phyloP scores from a whole-genome alignment of 1,284 basidiomycete genomes.

The Sphaerobolus stellatus region DNA sequence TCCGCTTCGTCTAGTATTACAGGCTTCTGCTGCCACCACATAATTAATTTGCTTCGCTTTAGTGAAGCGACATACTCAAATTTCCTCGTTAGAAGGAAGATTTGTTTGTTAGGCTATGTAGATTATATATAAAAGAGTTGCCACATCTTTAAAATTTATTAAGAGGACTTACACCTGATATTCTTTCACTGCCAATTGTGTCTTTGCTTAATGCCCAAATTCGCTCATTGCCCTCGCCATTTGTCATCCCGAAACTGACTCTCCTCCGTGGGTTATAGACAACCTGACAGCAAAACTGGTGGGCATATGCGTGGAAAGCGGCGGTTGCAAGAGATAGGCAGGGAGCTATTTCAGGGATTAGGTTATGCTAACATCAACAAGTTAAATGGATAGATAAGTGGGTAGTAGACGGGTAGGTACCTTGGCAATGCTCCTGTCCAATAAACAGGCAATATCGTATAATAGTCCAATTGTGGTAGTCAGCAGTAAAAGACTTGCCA shows the following conservation, averaged over 20 bases:
- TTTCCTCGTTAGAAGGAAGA: neutral
- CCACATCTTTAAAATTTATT: neutral
- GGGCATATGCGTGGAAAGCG: constrained; percentile 36
- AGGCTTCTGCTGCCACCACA: too few relatives aligned
- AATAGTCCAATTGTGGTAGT: constrained; percentile 26
- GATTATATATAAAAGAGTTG: neutral
- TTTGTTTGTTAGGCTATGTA: neutral
- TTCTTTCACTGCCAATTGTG: neutral
- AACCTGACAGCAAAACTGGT: constrained; percentile 34
- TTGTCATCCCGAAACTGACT: constrained; percentile 29
- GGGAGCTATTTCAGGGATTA: constrained; percentile 16
- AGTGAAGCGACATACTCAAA: neutral
- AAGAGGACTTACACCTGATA: neutral
- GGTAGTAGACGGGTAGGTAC: constrained; percentile 13
- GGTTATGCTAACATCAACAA: neutral
- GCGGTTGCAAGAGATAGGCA: constrained; percentile 28
- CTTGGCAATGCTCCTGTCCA: constrained; percentile 27
- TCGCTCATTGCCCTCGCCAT: constrained; percentile 38
- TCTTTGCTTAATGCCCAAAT: constrained; percentile 26
- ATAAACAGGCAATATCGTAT: constrained; percentile 31
- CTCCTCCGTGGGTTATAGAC: constrained; percentile 32
- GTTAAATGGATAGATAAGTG: neutral
- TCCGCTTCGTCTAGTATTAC: too few relatives aligned
- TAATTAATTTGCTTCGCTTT: neutral
- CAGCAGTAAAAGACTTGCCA: too few relatives aligned